phyloP scores from a whole-genome alignment of 2,329 filamentous ascomycete genomes.

The Paecilomyces niveus region DNA sequence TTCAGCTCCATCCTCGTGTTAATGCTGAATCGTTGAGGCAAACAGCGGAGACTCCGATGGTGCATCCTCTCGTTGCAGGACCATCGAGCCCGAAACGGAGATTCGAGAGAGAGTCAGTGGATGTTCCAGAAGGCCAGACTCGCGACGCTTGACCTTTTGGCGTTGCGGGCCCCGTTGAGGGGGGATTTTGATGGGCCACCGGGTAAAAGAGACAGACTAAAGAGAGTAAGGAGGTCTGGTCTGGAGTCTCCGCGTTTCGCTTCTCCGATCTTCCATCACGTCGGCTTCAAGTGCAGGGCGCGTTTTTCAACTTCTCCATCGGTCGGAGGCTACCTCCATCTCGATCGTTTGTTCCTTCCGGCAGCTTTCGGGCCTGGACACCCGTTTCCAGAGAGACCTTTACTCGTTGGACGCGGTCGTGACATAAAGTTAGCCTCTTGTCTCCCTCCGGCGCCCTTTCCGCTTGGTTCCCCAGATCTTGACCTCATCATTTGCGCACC shows the following conservation, averaged over 20 bases:
- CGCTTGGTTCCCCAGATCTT: conserved; percentile 8
- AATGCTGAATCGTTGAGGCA: not conserved
- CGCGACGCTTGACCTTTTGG: not conserved
- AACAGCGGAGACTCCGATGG: not conserved
- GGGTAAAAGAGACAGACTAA: not conserved
- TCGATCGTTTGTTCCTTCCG: not conserved
- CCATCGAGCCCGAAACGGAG: not conserved
- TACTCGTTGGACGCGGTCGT: not conserved
- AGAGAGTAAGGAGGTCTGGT: not conserved
- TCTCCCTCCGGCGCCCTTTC: conserved; percentile 3
- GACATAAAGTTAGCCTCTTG: not conserved
- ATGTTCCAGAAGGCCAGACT: not conserved
- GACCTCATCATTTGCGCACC: conserved; percentile 8
- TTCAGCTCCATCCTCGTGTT: not conserved
- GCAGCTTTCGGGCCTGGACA: not conserved
- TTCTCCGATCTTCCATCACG: conserved; percentile 4
- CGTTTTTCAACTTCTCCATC: conserved; percentile 4
- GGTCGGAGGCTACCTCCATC: not conserved
- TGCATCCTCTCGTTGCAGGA: not conserved
- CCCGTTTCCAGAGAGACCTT: not conserved
- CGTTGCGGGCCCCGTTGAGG: not conserved
- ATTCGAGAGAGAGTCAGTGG: not conserved
- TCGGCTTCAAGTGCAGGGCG: conserved; percentile 10
- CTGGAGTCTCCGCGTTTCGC: not conserved
- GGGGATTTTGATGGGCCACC: not conserved